Base-by-base conservation (phyloP, 768 basidiomycete species). In the Termitomyces bulborhizus region DNA sequence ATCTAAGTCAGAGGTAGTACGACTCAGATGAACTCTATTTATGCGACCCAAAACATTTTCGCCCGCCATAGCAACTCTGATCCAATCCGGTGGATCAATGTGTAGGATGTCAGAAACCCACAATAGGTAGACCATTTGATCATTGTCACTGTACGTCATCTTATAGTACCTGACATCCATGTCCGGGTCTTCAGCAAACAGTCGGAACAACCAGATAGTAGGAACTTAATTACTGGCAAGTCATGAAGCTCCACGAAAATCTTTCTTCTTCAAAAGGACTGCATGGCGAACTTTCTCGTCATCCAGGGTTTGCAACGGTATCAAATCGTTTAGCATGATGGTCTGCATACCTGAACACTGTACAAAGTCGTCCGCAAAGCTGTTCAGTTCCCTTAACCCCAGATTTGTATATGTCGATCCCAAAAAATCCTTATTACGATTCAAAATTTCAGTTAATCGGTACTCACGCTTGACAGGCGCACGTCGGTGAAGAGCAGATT, bases 191-290 rank as follows among this genome's bases (percentile, higher is more conserved):
- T 21, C 34, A 34, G 12, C 15, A 36, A 36, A 36, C 36, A 36
- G 36, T 4, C 6, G 8, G 13, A 36, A 13, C 13, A 9, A 11
- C 12, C 2, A 11, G 12, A 34, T 12, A 34, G 32, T 3, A 79
- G 78, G 4, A 71, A 76, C 32, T 56, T 67, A 3, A 63, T 85
- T 34, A 79, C 36, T 36, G 36, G 36, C 79, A 3, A 21, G 58
- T 64, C 7, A 75, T 81, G 39, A 66, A 71, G 43, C 75, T 83
- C 69, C 73, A 77, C 54, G 74, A 77, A 44, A 21, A 69, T 75
- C 51, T 71, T 82, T 54, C 66, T 83, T 15, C 6, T 6, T 1
- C 13, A 37, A 37, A 60, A 62, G 34, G 75, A 78, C 55, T 69
- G 70, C 18, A 65, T 66, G 63, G 69, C 67, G 6, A 66, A 67